Percentiles rank a stretch among this genome's conserved stretches.
These are phyloP conservation scores for Rhodotorula diobovata DNA, from an alignment of 768 basidiomycete species.

Conservation along the genomic window DNA sequence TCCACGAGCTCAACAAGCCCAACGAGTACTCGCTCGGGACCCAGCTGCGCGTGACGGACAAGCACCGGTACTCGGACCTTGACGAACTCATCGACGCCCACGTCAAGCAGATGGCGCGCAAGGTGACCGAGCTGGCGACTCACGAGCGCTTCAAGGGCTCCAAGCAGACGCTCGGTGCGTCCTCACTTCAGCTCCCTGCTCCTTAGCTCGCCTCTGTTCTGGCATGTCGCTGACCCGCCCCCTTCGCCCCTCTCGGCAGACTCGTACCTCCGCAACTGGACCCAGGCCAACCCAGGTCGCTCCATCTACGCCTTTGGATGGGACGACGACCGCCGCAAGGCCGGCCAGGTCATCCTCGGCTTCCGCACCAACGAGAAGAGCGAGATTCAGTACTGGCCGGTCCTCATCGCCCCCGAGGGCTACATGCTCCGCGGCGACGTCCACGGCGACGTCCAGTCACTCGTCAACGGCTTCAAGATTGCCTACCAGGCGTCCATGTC, in stretches of 20 bases:
- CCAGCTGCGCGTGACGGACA: conserved; percentile 43
- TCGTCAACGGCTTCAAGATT: conserved; percentile 34
- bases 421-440: conserved; percentile 22
- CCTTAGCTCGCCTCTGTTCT: background rate
- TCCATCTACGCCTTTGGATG: conserved; percentile 86
- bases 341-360: conserved; percentile 88
- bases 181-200: background rate
- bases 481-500: conserved; percentile 18
- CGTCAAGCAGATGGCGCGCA: conserved; percentile 84
- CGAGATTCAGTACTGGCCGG: conserved; percentile 79
- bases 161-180: conserved; percentile 85
- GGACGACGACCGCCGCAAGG: conserved; percentile 72
- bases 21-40: conserved; percentile 48
- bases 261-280: conserved; percentile 77
- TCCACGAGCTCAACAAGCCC: conserved; percentile 51
- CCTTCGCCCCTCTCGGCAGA: conserved; percentile 53
- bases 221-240: too few species aligned
- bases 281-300: conserved; percentile 86
- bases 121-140: conserved; percentile 88
- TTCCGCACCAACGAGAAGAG: conserved; percentile 91
- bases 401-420: conserved; percentile 47
- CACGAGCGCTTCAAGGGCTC: conserved; percentile 90
- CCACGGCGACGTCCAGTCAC: conserved; percentile 19
- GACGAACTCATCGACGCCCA: conserved; percentile 97
- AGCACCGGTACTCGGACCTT: conserved; percentile 82